Base-by-base conservation (phyloP, 768 basidiomycete genomes). In the Trametes elegans region DNA sequence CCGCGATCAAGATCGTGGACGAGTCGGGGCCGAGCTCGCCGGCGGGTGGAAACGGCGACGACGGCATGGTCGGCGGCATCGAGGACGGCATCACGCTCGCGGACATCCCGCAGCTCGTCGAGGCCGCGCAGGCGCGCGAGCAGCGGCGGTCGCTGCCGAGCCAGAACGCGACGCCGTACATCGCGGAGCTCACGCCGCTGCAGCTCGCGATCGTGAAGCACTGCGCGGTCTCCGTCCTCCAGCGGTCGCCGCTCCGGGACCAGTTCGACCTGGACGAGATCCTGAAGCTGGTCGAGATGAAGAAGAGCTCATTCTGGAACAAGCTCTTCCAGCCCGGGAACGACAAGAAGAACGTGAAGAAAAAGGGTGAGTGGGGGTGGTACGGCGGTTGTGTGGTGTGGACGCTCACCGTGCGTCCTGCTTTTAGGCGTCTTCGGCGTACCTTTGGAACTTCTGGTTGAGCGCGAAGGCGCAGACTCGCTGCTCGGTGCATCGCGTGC, bases 231-330 rank as follows among this genome's bases (percentile, higher is more conserved):
- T 76, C 95, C 6, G 81, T 84, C 7, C 76, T 99, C 41, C 82
- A 84, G 57, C 80, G 86, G 60, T 91, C 88, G 4, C 83, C 88
- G 9, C 71, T 98, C 27, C 83, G 79, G 60, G 90, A 93, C 57
- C 82, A 88, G 48, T 84, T 93, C 52, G 93, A 96, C 61, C 66
- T 98, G 61, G 97, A 98, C 57, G 97, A 99, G 67, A 77, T 98
- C 49, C 70, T 98, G 61, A 96, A 98, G 72, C 76, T 97, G 69
- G 83, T 99, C 26, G 95, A 98, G 69, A 77, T 77, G 19, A 91
- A 96, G 79, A 98, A 96, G 78, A 86, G 83, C 57, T 89, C 88
- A 18, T 97, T 97, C 73, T 99, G 94, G 94, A 90, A 90, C 60
- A 93, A 94, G 71, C 71, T 98, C 16, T 98, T 99, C 77, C 98